Percentiles rank a stretch among this genome's conserved stretches.
These are phyloP conservation scores for Arthrobotrys sinensis DNA, from an alignment of 2,329 filamentous ascomycete species.

Conservation along the genomic window DNA sequence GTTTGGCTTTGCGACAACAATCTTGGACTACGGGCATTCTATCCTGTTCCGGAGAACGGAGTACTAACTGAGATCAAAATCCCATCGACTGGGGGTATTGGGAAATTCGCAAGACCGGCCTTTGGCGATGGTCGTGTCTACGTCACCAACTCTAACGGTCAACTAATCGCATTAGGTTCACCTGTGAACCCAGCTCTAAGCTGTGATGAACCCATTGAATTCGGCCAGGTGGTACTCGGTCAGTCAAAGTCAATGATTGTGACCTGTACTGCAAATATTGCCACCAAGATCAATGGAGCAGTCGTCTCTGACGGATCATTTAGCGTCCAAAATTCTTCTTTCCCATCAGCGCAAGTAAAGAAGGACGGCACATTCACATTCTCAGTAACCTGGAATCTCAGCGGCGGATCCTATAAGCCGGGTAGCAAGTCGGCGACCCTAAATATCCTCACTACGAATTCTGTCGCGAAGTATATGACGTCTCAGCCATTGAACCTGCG, in stretches of 20 bases:
- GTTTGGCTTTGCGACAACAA: slow-evolving; percentile 68
- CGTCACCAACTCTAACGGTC: slow-evolving; percentile 65
- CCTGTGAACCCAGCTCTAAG: slow-evolving; percentile 69
- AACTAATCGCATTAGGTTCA: slow-evolving; percentile 67
- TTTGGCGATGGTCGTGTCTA: slow-evolving; percentile 69
- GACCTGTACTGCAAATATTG: slow-evolving; percentile 68
- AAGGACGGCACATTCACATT: slow-evolving; percentile 68
- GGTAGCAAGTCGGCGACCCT: slow-evolving; percentile 67
- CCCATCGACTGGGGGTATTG: slow-evolving; percentile 67
- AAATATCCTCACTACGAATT: slow-evolving; percentile 67
- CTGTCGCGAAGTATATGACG: slow-evolving; percentile 67
- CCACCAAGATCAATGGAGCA: slow-evolving; percentile 67
- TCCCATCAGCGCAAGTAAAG: slow-evolving; percentile 67
- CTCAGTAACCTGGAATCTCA: slow-evolving; percentile 68
- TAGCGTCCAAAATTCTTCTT: slow-evolving; percentile 66
- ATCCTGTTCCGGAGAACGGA: slow-evolving; percentile 68
- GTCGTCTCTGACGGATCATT: slow-evolving; percentile 67
- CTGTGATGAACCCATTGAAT: slow-evolving; percentile 68
- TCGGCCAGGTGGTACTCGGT: slow-evolving; percentile 67
- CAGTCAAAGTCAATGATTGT: slow-evolving; percentile 65
- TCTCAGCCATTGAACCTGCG: slow-evolving; percentile 67
- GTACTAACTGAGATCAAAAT: slow-evolving; percentile 66
- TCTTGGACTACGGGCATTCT: slow-evolving; percentile 68
- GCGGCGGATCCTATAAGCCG: slow-evolving; percentile 65
- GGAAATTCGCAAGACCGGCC: slow-evolving; percentile 68